Evolutionary conservation across 306 rosid species (phyloP).

Genomic region (Casuarina glauca): DNA sequence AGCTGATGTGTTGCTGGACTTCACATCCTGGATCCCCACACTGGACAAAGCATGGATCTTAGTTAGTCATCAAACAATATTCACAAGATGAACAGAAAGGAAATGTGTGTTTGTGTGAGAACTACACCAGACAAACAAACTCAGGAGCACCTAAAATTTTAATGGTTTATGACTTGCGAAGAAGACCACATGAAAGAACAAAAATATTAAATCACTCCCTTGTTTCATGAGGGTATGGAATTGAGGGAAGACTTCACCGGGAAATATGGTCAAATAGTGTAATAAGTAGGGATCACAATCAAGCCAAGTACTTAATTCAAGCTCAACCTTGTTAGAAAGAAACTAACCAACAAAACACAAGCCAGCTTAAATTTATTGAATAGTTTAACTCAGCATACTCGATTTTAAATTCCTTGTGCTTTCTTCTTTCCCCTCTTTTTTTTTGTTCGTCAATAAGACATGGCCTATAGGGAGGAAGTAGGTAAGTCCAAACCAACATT

Average conservation of each 20-base stretch:
- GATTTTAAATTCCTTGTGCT: not conserved
- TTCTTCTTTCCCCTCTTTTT: not conserved
- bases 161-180: slow-evolving; percentile 1
- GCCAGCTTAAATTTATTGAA: not conserved
- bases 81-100: not conserved
- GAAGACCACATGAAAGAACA: not conserved
- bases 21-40: not conserved
- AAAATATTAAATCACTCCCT: slow-evolving; percentile 3
- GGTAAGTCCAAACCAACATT: not conserved
- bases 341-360: not conserved
- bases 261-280: not conserved
- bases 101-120: not conserved
- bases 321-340: not conserved
- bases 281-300: not conserved
- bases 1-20: slow-evolving; percentile 4
- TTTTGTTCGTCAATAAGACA: not conserved
- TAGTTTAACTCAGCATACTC: not conserved
- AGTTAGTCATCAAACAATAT: not conserved
- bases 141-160: not conserved
- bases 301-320: not conserved
- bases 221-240: not conserved
- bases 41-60: not conserved
- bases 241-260: not conserved
- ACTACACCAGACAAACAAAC: not conserved
- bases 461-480: not conserved